Conservation (phyloP, 2,329 filamentous ascomycete genomes). For the Cercospora janseana region DNA sequence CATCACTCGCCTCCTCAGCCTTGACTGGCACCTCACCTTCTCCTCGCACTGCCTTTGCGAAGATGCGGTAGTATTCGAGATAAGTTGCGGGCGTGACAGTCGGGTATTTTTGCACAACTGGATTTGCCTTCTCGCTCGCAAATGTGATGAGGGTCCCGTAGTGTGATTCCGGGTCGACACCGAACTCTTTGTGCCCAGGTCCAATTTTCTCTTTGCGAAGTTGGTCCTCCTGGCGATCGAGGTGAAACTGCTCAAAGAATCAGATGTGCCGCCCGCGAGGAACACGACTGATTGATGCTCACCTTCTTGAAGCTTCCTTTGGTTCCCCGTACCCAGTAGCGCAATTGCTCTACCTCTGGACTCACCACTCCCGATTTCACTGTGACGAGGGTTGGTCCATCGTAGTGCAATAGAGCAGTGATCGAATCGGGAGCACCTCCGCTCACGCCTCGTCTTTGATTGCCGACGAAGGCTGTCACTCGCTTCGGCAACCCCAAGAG, state of each 20-base stretch:
- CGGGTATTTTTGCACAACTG: constrained; percentile 50
- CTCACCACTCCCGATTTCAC: constrained; percentile 68
- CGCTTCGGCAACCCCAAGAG: constrained; percentile 67
- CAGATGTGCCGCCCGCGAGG: neutral
- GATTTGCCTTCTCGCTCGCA: constrained; percentile 42
- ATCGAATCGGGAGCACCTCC: constrained; percentile 54
- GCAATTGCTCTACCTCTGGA: constrained; percentile 65
- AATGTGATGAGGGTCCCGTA: constrained; percentile 61
- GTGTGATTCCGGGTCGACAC: constrained; percentile 58
- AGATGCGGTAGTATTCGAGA: constrained; percentile 61
- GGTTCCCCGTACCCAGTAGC: constrained; percentile 74
- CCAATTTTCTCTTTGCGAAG: constrained; percentile 58
- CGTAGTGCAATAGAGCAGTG: constrained; percentile 66
- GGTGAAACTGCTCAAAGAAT: constrained; percentile 43
- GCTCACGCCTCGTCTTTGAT: constrained; percentile 59
- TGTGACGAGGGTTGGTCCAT: constrained; percentile 61
- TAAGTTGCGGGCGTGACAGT: constrained; percentile 68
- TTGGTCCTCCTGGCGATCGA: constrained; percentile 76
- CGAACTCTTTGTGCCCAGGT: constrained; percentile 63
- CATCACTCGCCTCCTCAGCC: constrained; percentile 52
- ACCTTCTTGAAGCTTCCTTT: constrained; percentile 73
- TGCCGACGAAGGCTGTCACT: constrained; percentile 67
- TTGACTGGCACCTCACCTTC: constrained; percentile 55
- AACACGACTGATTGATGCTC: constrained; percentile 33
- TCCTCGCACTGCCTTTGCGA: constrained; percentile 54